These are phyloP conservation scores for Aciculosporium take DNA, from an alignment of 2,329 filamentous ascomycete species.

Conservation along the genomic window DNA sequence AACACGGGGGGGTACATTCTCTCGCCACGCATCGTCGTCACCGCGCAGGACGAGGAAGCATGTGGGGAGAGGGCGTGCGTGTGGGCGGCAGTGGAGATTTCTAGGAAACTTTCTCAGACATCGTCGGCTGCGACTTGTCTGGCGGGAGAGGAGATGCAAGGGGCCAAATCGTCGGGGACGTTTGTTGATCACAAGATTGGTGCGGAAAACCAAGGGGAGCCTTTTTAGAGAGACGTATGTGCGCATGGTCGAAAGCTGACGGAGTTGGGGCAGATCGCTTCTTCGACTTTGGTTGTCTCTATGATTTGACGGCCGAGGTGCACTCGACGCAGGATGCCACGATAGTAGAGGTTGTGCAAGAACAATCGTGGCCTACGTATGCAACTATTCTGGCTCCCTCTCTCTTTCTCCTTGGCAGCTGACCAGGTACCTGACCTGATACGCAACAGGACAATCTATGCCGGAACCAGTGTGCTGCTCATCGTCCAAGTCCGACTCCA, in stretches of 20 bases:
- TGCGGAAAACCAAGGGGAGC: conserved; percentile 3
- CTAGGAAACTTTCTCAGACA: conserved; percentile 21
- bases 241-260: conserved; percentile 1
- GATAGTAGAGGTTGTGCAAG: conserved; percentile 32
- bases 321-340: conserved; percentile 25
- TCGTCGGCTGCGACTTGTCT: conserved; percentile 2
- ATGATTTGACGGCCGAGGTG: conserved; percentile 33
- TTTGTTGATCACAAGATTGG: conserved; percentile 11
- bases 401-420: background rate
- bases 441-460: conserved; percentile 28
- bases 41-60: conserved; percentile 24
- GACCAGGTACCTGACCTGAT: too few relatives aligned
- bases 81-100: conserved; percentile 38
- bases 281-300: conserved; percentile 32
- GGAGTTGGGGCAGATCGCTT: conserved; percentile 13
- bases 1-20: conserved; percentile 16
- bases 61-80: conserved; percentile 20
- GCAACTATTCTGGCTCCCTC: background rate
- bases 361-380: conserved; percentile 28
- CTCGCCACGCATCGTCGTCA: conserved; percentile 29
- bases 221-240: background rate
- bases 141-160: background rate
- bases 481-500: conserved; percentile 32
- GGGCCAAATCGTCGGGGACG: conserved; percentile 2
- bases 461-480: conserved; percentile 31